A percentile compares a stretch with the other conserved stretches of the same genome.
Evolutionary conservation across 148 eudicot genomes (phyloP).

Genomic region (Amaranthus hypochondriacus): DNA sequence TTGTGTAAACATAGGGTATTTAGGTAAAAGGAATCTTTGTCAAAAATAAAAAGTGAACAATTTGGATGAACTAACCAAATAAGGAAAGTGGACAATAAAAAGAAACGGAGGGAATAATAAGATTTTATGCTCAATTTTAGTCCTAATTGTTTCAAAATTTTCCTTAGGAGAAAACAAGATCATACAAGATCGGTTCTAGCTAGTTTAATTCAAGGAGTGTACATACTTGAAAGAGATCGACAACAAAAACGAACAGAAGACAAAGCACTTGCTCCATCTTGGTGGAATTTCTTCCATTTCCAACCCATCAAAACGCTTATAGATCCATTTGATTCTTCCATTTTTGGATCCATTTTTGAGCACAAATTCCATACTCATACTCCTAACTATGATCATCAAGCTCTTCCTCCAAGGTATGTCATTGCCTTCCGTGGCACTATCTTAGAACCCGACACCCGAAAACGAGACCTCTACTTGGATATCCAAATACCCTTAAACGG

Average conservation of each 20-base stretch:
- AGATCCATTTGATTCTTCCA: slow-evolving; percentile 48
- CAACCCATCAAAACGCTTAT: slow-evolving; percentile 30
- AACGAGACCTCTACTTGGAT: slow-evolving; percentile 51
- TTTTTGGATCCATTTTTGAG: slow-evolving; percentile 58
- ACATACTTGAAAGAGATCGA: slow-evolving; percentile 62
- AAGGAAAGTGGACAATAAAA: no score
- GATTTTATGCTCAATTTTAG: no score
- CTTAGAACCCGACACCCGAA: slow-evolving; percentile 30
- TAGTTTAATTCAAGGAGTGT: slow-evolving; percentile 69
- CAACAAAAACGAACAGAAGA: slow-evolving; percentile 37
- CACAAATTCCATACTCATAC: slow-evolving; percentile 21
- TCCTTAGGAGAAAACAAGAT: slow-evolving; percentile 33
- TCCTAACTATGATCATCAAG: neutral
- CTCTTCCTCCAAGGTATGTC: slow-evolving; percentile 48
- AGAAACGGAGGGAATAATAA: no score
- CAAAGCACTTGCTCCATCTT: slow-evolving; percentile 52
- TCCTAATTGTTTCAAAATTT: no score
- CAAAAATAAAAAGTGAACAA: no score
- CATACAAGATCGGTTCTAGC: slow-evolving; percentile 54
- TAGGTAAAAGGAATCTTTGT: no score
- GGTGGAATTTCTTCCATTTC: slow-evolving; percentile 71
- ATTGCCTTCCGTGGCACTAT: slow-evolving; percentile 75
- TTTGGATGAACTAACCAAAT: no score
- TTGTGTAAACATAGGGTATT: no score
- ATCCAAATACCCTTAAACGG: slow-evolving; percentile 32